Base-by-base conservation (phyloP, 2,329 filamentous ascomycete genomes). In the Atkinsonella hypoxylon region DNA sequence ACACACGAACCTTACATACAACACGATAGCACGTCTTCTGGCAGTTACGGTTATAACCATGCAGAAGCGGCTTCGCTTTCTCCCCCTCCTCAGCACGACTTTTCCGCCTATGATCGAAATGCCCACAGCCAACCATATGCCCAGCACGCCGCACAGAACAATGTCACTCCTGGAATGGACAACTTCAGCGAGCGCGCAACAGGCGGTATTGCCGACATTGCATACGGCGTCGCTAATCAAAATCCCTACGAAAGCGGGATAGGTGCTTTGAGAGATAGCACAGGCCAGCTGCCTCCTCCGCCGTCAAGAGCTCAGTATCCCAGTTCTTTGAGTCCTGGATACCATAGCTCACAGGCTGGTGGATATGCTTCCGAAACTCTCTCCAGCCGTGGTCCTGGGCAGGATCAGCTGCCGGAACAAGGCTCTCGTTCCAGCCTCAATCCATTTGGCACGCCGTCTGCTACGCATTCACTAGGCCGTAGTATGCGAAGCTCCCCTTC, bases 141-240 rank as follows among this genome's bases (percentile, higher is more conserved):
- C 17, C 54, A 57, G 26, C 57, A 53, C 8, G 43, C 45, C 40
- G 54, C 55, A 20, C 53, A 53, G 8, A 57, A 62, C 56, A 73
- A 68, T 59, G 67, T 72, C 51, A 84, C 81, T 1, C 79, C 81
- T 2, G 82, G 79, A 34, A 75, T 79, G 54, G 82, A 88, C 67
- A 87, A 87, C 62, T 79, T 83, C 56, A 75, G 82, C 53, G 72
- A 79, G 47, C 65, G 71, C 39, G 79, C 83, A 15, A 73, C 75
- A 20, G 83, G 82, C 57, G 83, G 82, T 51, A 81, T 88, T 65
- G 74, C 82, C 31, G 82, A 82, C 50, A 79, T 87, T 53, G 83
- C 84, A 39, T 73, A 82, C 59, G 78, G 72, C 50, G 78, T 85
- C 46, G 82, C 83, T 47, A 81, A 83, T 58, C 74, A 73, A 48